Evolutionary conservation across 371 early-diverging fungal genomes (phyloP), one percentile per base, ranked within the genome.

Genomic region (Funneliformis caledonium): DNA sequence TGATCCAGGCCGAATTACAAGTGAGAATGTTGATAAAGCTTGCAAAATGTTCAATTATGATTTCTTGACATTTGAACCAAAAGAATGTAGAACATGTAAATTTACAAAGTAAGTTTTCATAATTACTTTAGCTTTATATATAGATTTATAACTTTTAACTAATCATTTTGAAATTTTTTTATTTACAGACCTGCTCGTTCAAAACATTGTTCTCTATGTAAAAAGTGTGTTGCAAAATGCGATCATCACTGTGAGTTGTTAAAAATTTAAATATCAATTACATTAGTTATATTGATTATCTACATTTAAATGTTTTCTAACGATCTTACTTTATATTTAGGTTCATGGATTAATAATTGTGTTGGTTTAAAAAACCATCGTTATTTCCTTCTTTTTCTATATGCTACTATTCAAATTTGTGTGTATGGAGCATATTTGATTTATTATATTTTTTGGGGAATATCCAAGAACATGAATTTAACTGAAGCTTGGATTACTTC

Each of bases 151-250:
- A 72, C 45, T 64, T 62, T 26, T 22, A 26, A 33, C 11, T 19
- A 16, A 52, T 64, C 2, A 65, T 26, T 50, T 43, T 45, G 7
- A 37, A 42, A 42, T 42, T 37, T n/a, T n/a, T 7, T 26, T 26
- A 62, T 62, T 62, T 7, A 12, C 82, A 90, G 89, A 82, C 94
- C 94, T 26, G 94, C 94, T 56, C 87, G 93, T 45, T 94, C 94
- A 14, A 94, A 94, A 72, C 94, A 93, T 80, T 94, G 94, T 81
- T 89, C 93, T 7, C 83, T 92, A 81, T 94, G 94, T 84, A 90
- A 91, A 47, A 88, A 87, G 59, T 94, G 94, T 84, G 86, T 94
- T 11, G 89, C 92, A 26, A 85, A 88, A 81, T 82, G 86, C 64
- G 94, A 94, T 82, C 94, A 94, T 78, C 94, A 94, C 75, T 94